Conservation (phyloP, 2,329 filamentous ascomycete species). For the Claviceps sp. region DNA sequence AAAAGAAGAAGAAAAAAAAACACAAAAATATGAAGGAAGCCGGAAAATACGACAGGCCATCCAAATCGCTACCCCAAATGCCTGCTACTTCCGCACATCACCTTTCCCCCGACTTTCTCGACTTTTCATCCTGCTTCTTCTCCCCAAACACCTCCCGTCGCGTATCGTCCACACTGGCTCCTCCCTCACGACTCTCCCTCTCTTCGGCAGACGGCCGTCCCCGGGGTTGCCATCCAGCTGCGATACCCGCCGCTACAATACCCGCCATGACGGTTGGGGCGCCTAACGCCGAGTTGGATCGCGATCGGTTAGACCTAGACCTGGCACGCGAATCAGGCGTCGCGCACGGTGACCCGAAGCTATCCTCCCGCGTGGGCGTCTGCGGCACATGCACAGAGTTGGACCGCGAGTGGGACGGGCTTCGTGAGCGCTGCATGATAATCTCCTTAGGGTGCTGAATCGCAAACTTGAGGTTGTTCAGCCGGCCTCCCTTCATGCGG, state of each 20-base stretch:
- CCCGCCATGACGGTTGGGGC: constrained; percentile 74
- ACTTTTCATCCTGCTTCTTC: constrained; percentile 10
- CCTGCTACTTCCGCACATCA: too few relatives aligned
- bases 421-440: constrained; percentile 47
- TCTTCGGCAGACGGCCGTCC: constrained; percentile 29
- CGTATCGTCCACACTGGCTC: constrained; percentile 4
- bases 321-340: constrained; percentile 50
- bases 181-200: constrained; percentile 11
- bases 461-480: constrained; percentile 70
- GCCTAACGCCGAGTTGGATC: constrained; percentile 58
- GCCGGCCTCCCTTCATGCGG: constrained; percentile 64
- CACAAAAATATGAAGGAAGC: not conserved
- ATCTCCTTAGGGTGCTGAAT: constrained; percentile 63
- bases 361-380: constrained; percentile 49
- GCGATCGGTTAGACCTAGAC: constrained; percentile 52
- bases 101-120: constrained; percentile 14
- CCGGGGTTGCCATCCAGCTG: constrained; percentile 62
- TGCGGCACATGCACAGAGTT: constrained; percentile 48
- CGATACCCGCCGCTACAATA: constrained; percentile 63
- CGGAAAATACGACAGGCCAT: too few relatives aligned
- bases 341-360: constrained; percentile 32
- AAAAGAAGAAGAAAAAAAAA: not conserved
- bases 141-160: constrained; percentile 5
- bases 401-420: constrained; percentile 49
- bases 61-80: too few relatives aligned